Evolutionary conservation across 2,329 filamentous ascomycete species (phyloP), one percentile per base, ranked within the genome.

Genomic region (Colletotrichum viniferum): DNA sequence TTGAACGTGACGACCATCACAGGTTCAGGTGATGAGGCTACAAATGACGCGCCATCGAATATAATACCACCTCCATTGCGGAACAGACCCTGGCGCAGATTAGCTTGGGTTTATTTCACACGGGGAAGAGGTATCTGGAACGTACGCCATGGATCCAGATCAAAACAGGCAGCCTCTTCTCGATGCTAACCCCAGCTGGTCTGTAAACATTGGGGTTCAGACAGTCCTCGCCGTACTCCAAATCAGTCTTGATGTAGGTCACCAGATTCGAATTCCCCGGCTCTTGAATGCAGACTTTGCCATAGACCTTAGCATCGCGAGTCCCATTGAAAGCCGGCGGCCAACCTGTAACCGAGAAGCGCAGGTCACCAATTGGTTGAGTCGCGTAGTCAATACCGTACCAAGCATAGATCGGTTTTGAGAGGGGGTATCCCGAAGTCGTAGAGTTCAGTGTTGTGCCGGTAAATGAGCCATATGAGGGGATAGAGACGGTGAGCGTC

Each of bases 1-100:
- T 82, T 78, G 69, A 81, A 81, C 8, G 74, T 81, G 21, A 82
- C 77, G 3, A 81, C 81, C 5, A 81, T 77, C 3, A 81, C 71
- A 18, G 80, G 79, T 14, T 78, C 78, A 9, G 77, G 73, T 6
- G 80, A 81, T 3, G 76, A 74, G 3, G 79, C 78, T 14, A 78
- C 79, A 12, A 81, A 80, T 9, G 80, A 79, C 7, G 77, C 74
- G 4, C 77, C 77, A 16, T 79, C 77, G 12, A 75, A 78, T 1
- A 38, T 66, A 4, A 76, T 70, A 4, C 74, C 77, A 2, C 72
- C 77, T 26, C 55, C 26, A 14, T 68, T 68, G 24, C 77, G 68
- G 28, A 65, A 74, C 7, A 74, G 6, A 18, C 72, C 68, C 62
- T 67, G 8, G 24, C 9, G 6, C 14, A 6, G 7, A 6, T 73